Conservation (phyloP, 1,284 basidiomycete genomes). For the Pyrrhoderma noxium region DNA sequence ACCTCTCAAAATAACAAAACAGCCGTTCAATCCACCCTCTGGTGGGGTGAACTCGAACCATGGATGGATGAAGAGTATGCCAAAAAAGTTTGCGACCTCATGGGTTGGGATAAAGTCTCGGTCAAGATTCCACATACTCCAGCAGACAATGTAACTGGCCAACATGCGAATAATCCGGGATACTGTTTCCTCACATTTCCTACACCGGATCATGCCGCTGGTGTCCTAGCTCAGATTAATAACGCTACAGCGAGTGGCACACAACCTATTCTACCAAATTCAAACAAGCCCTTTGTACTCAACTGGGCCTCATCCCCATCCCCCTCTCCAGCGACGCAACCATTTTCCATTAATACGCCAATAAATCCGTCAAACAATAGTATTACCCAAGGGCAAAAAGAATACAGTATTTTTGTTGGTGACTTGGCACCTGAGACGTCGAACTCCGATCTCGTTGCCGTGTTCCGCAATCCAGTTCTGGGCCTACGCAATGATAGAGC, state of each 20-base stretch:
- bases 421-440: slow-evolving; percentile 86
- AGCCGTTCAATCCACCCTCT: slow-evolving; percentile 46
- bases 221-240: slow-evolving; percentile 64
- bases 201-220: slow-evolving; percentile 59
- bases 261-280: slow-evolving; percentile 72
- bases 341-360: not conserved
- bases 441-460: slow-evolving; percentile 83
- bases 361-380: slow-evolving; percentile 25
- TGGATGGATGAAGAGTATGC: slow-evolving; percentile 93
- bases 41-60: slow-evolving; percentile 77
- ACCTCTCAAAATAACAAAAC: slow-evolving; percentile 22
- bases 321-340: slow-evolving; percentile 32
- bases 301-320: slow-evolving; percentile 73
- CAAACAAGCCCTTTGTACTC: slow-evolving; percentile 62
- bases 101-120: slow-evolving; percentile 69
- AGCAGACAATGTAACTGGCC: slow-evolving; percentile 49
- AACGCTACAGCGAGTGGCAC: slow-evolving; percentile 31
- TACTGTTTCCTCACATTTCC: slow-evolving; percentile 85
- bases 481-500: slow-evolving; percentile 74
- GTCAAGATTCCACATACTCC: slow-evolving; percentile 65
- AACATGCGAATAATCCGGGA: slow-evolving; percentile 71
- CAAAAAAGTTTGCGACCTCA: slow-evolving; percentile 69
- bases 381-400: slow-evolving; percentile 58
- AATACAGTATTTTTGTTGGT: slow-evolving; percentile 88
- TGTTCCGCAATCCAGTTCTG: slow-evolving; percentile 77